phyloP scores from a whole-genome alignment of 2,329 filamentous ascomycete species.

The Ophiostoma sp. region DNA sequence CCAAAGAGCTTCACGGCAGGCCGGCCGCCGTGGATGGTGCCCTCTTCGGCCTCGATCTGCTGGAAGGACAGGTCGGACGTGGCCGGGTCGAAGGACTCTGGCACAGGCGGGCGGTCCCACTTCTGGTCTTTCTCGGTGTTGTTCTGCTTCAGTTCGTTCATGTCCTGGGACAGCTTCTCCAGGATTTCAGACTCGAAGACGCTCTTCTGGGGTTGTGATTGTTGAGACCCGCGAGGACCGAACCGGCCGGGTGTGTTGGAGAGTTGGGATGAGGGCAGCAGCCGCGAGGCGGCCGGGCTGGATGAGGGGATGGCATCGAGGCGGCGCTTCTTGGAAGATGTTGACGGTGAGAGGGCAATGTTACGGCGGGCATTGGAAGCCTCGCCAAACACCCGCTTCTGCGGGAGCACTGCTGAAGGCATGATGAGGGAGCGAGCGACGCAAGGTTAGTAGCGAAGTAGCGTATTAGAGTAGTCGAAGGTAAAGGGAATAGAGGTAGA shows the following conservation, averaged over 20 bases:
- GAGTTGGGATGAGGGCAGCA: constrained; percentile 56
- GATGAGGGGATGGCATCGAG: constrained; percentile 56
- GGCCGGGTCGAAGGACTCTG: constrained; percentile 48
- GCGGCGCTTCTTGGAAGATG: constrained; percentile 73
- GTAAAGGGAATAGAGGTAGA: background rate
- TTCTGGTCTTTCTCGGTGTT: constrained; percentile 91
- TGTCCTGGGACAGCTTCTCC: constrained; percentile 93
- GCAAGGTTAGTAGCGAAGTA: background rate
- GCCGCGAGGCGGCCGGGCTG: constrained; percentile 49
- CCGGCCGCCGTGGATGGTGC: constrained; percentile 67
- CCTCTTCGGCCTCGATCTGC: constrained; percentile 92
- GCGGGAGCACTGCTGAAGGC: constrained; percentile 51
- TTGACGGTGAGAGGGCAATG: constrained; percentile 49
- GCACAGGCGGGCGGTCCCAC: constrained; percentile 62
- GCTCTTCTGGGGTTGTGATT: constrained; percentile 76
- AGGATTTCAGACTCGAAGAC: constrained; percentile 90
- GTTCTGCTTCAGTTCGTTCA: constrained; percentile 74
- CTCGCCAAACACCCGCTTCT: constrained; percentile 69
- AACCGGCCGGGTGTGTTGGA: constrained; percentile 54
- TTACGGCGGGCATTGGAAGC: constrained; percentile 60
- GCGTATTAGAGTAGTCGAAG: background rate
- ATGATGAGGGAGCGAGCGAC: constrained; percentile 32
- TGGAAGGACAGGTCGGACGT: constrained; percentile 79
- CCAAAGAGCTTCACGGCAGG: constrained; percentile 87
- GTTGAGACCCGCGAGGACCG: constrained; percentile 31